Evolutionary conservation across 306 rosid species (phyloP).

Genomic region (Astragalus membranaceus): DNA sequence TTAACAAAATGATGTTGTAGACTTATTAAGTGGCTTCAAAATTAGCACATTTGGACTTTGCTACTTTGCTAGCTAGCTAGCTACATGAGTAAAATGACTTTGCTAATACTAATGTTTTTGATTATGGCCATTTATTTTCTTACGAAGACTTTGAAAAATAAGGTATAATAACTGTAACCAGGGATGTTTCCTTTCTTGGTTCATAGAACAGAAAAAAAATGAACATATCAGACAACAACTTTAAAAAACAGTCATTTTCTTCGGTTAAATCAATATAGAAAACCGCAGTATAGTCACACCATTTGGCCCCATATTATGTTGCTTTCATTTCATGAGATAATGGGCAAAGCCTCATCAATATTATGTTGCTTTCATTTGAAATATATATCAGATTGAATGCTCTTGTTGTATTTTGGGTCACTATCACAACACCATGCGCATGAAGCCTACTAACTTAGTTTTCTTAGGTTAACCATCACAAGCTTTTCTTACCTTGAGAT

Average conservation of each 20-base stretch:
- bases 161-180: too few species aligned
- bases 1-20: not conserved
- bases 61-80: too few species aligned
- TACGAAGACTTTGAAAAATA: conserved; percentile 25
- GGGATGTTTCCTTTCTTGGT: conserved; percentile 17
- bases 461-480: not conserved
- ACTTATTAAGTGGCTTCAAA: conserved; percentile 22
- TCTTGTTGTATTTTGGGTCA: not conserved
- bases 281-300: not conserved
- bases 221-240: conserved; percentile 7
- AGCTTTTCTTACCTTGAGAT: not conserved
- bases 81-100: conserved; percentile 17
- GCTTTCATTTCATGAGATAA: not conserved
- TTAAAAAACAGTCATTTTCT: conserved; percentile 25
- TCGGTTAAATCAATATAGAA: conserved; percentile 16
- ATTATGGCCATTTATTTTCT: conserved; percentile 11
- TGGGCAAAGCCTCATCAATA: too few species aligned
- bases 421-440: conserved; percentile 25
- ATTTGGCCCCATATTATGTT: not conserved
- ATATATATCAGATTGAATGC: too few species aligned
- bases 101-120: conserved; percentile 19
- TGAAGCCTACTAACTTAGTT: not conserved
- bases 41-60: conserved; percentile 27
- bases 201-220: conserved; percentile 3
- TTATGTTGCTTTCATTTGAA: too few species aligned